Evolutionary conservation across 2,329 filamentous ascomycete genomes (phyloP).

Genomic region (Penicillium palitans): DNA sequence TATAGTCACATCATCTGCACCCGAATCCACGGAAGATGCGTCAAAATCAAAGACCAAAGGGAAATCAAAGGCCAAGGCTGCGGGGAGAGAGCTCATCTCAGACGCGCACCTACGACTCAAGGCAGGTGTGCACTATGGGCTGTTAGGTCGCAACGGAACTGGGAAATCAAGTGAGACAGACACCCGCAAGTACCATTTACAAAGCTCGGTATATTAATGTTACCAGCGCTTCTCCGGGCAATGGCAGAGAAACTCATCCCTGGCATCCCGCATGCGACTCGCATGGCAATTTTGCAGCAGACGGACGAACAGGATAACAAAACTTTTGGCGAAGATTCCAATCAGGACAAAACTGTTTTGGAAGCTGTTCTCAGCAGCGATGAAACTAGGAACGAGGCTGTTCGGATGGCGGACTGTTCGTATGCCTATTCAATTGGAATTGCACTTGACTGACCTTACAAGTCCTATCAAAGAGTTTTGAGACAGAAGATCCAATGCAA

Average conservation of each 20-base stretch:
- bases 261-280: constrained; percentile 66
- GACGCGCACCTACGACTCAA: constrained; percentile 72
- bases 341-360: constrained; percentile 54
- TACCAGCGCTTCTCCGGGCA: constrained; percentile 66
- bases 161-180: constrained; percentile 69
- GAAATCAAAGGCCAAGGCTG: constrained; percentile 54
- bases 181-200: neutral
- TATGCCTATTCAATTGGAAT: neutral
- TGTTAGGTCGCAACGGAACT: constrained; percentile 77
- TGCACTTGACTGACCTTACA: neutral
- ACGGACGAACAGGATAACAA: constrained; percentile 46
- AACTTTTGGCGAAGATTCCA: constrained; percentile 10
- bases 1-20: constrained; percentile 53
- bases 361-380: constrained; percentile 65
- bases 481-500: constrained; percentile 57
- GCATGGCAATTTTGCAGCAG: constrained; percentile 70
- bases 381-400: constrained; percentile 52
- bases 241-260: constrained; percentile 78
- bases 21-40: constrained; percentile 20
- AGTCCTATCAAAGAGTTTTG: constrained; percentile 62
- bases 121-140: constrained; percentile 70
- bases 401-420: constrained; percentile 62
- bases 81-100: constrained; percentile 63
- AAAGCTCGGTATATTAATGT: constrained; percentile 5
- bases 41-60: constrained; percentile 35